phyloP scores from a whole-genome alignment of 2,329 filamentous ascomycete genomes.

The Emmonsiellopsis sp. region DNA sequence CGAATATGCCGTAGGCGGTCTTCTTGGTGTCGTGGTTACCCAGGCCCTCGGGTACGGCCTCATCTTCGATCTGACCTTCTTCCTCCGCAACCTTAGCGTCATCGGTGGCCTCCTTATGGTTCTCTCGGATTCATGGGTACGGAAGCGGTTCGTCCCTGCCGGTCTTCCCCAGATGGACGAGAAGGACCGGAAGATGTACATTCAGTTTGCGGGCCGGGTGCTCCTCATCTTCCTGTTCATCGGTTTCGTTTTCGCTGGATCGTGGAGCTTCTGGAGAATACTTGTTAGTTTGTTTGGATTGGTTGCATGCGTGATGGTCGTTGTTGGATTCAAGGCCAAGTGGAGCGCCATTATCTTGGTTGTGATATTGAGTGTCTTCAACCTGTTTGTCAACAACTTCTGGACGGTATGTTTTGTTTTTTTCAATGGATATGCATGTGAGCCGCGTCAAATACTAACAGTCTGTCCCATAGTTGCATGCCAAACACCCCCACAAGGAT shows the following conservation, averaged over 20 bases:
- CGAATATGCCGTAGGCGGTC: constrained; percentile 82
- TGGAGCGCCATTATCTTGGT: constrained; percentile 94
- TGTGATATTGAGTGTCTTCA: constrained; percentile 91
- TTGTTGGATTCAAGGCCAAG: constrained; percentile 99
- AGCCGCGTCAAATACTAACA: neutral
- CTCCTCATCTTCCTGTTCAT: constrained; percentile 96
- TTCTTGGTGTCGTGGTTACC: constrained; percentile 81
- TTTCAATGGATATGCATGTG: neutral
- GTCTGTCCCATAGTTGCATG: constrained; percentile 59
- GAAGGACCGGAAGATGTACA: constrained; percentile 99
- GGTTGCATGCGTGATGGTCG: constrained; percentile 93
- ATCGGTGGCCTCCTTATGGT: constrained; percentile 98
- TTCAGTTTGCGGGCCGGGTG: constrained; percentile 92
- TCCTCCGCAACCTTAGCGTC: constrained; percentile 95
- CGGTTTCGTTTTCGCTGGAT: constrained; percentile 89
- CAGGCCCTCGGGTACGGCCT: constrained; percentile 95
- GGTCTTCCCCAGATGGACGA: constrained; percentile 90
- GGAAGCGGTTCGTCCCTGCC: constrained; percentile 93
- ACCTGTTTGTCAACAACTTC: constrained; percentile 97
- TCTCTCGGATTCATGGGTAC: constrained; percentile 92
- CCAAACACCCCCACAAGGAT: constrained; percentile 98
- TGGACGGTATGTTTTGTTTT: constrained; percentile 69
- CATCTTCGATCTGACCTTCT: constrained; percentile 99
- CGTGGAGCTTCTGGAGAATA: constrained; percentile 85
- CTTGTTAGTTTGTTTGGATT: constrained; percentile 76